phyloP scores from a whole-genome alignment of 805 yeast species.

The Ogataea wickerhamii region DNA sequence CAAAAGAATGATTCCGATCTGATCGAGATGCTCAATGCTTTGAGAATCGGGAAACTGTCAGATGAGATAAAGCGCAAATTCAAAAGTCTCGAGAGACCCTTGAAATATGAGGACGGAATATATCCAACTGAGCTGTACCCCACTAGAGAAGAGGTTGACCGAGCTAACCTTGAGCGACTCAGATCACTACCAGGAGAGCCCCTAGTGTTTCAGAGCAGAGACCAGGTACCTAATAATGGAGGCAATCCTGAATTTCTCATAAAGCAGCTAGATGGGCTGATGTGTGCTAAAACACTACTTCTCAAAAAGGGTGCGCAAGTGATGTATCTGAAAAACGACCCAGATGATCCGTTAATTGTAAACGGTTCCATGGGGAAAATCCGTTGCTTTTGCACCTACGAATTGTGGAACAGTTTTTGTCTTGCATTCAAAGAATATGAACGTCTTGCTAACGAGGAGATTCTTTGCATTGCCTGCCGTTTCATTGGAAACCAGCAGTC shows the following conservation, averaged over 20 bases:
- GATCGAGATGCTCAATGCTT: slow-evolving; percentile 73
- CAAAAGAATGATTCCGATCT: slow-evolving; percentile 78
- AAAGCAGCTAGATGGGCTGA: slow-evolving; percentile 39
- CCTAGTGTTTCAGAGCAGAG: slow-evolving; percentile 43
- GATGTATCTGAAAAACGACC: slow-evolving; percentile 77
- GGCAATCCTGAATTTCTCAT: slow-evolving; percentile 8
- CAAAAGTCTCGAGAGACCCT: slow-evolving; percentile 50
- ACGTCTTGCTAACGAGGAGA: slow-evolving; percentile 13
- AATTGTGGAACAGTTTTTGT: slow-evolving; percentile 25
- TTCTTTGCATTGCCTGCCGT: slow-evolving; percentile 14
- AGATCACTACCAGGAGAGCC: slow-evolving; percentile 45
- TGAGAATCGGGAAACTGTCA: slow-evolving; percentile 68
- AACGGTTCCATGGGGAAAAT: slow-evolving; percentile 90
- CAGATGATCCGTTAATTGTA: slow-evolving; percentile 65
- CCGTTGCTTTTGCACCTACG: slow-evolving; percentile 43
- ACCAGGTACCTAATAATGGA: slow-evolving; percentile 26
- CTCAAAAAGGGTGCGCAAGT: slow-evolving; percentile 90
- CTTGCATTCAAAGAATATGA: slow-evolving; percentile 26
- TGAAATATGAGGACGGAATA: slow-evolving; percentile 66
- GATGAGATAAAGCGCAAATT: slow-evolving; percentile 48
- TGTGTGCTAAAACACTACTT: slow-evolving; percentile 63
- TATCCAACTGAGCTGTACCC: slow-evolving; percentile 88
- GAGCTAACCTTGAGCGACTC: slow-evolving; percentile 60
- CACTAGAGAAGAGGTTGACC: slow-evolving; percentile 79
- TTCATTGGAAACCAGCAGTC: slow-evolving; percentile 14